These are phyloP conservation scores for Trametes coccinea DNA, from an alignment of 768 basidiomycete species.

Conservation along the genomic window DNA sequence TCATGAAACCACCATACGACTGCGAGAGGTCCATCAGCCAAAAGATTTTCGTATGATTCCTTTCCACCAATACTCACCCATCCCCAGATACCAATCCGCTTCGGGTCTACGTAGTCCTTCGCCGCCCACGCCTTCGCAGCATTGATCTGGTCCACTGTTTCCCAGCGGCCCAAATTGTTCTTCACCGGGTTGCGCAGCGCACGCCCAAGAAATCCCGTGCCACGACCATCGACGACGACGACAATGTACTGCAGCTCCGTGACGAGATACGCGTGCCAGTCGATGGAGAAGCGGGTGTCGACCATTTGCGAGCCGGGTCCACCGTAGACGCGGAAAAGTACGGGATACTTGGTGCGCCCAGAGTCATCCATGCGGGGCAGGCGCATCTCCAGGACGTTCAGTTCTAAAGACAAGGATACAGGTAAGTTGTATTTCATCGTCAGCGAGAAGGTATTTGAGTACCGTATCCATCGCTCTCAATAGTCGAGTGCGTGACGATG, in stretches of 20 bases:
- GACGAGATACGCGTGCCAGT: slow-evolving; percentile 88
- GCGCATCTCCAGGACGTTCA: slow-evolving; percentile 89
- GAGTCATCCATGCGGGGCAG: slow-evolving; percentile 93
- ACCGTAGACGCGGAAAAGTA: slow-evolving; percentile 92
- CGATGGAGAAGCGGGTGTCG: slow-evolving; percentile 60
- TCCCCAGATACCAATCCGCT: slow-evolving; percentile 94
- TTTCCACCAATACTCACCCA: slow-evolving; percentile 61
- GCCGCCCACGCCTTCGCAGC: slow-evolving; percentile 88
- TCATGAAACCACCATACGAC: slow-evolving; percentile 98
- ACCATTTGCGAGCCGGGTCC: slow-evolving; percentile 87
- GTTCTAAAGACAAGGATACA: slow-evolving; percentile 46
- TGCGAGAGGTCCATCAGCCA: slow-evolving; percentile 31
- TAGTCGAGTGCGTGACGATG: slow-evolving; percentile 65
- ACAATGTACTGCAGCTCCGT: slow-evolving; percentile 81
- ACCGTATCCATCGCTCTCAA: slow-evolving; percentile 82
- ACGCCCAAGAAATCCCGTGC: slow-evolving; percentile 90
- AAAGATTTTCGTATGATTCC: slow-evolving; percentile 6
- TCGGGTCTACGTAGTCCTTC: slow-evolving; percentile 85
- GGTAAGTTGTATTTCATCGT: background rate
- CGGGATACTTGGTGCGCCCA: slow-evolving; percentile 94
- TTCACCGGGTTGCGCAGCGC: slow-evolving; percentile 85
- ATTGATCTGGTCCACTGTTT: slow-evolving; percentile 86
- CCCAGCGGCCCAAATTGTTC: slow-evolving; percentile 84
- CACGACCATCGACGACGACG: slow-evolving; percentile 89
- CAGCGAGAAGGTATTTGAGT: background rate